Conservation (phyloP, 2,329 filamentous ascomycete species). For the Triangularia setosa region DNA sequence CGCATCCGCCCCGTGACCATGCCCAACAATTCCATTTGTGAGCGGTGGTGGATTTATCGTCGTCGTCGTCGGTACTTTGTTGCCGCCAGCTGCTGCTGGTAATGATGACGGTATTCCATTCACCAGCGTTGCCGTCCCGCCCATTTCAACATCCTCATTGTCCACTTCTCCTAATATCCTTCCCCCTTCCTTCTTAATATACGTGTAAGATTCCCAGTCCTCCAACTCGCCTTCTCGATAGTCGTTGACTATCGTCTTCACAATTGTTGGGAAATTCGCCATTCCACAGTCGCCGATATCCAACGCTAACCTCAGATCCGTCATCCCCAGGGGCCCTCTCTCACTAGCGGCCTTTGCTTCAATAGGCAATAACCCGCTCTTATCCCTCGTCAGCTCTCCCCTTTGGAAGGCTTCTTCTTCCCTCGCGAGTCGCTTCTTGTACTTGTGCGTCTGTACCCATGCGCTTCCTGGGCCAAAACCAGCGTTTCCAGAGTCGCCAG, state of each 20-base stretch:
- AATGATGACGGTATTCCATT: slow-evolving; percentile 28
- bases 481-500: slow-evolving; percentile 57
- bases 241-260: slow-evolving; percentile 63
- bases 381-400: slow-evolving; percentile 72
- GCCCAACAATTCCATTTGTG: slow-evolving; percentile 44
- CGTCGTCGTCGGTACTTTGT: slow-evolving; percentile 17
- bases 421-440: slow-evolving; percentile 66
- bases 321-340: slow-evolving; percentile 68
- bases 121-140: slow-evolving; percentile 25
- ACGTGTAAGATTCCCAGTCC: slow-evolving; percentile 58
- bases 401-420: slow-evolving; percentile 71
- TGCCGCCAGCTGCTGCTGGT: not conserved
- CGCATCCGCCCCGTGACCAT: slow-evolving; percentile 41
- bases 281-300: slow-evolving; percentile 73
- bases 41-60: slow-evolving; percentile 32
- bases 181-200: slow-evolving; percentile 37
- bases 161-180: slow-evolving; percentile 22
- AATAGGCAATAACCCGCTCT: slow-evolving; percentile 72
- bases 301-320: slow-evolving; percentile 72
- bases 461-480: slow-evolving; percentile 62
- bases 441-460: slow-evolving; percentile 77
- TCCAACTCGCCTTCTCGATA: slow-evolving; percentile 76
- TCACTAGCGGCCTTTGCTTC: slow-evolving; percentile 74
- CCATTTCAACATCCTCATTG: slow-evolving; percentile 32
- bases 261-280: slow-evolving; percentile 71